phyloP scores from a whole-genome alignment of 139 green algal genomes.

The Parachlorella kessleri region DNA sequence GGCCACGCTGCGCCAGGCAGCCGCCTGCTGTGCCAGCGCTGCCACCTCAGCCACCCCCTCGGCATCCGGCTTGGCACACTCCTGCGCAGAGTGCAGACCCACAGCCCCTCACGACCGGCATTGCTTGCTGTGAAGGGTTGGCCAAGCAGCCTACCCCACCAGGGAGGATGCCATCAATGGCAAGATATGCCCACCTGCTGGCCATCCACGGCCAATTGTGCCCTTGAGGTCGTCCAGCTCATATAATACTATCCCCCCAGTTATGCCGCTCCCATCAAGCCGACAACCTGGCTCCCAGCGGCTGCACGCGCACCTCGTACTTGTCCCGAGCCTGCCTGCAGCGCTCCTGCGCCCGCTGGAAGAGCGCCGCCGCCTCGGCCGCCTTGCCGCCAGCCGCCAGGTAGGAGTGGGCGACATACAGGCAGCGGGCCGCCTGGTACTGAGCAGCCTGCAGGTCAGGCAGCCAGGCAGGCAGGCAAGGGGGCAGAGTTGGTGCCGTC shows the following conservation, averaged over 20 bases:
- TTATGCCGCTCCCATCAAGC: background rate
- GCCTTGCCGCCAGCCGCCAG: slow-evolving; percentile 41
- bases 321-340: slow-evolving; percentile 18
- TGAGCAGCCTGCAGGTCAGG: slow-evolving; percentile 35
- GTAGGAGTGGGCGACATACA: slow-evolving; percentile 60
- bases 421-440: slow-evolving; percentile 49
- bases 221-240: background rate
- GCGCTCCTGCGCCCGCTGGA: slow-evolving; percentile 44
- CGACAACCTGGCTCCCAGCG: background rate
- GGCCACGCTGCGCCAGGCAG: slow-evolving; percentile 36
- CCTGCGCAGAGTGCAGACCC: too few species aligned
- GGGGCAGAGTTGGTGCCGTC: too few species aligned
- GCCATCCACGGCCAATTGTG: too few species aligned
- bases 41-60: slow-evolving; percentile 16
- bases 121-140: too few species aligned
- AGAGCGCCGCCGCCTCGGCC: slow-evolving; percentile 68
- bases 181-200: too few species aligned
- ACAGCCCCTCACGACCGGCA: too few species aligned
- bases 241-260: background rate
- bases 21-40: slow-evolving; percentile 15
- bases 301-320: background rate
- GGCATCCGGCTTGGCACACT: slow-evolving; percentile 32
- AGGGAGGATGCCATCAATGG: too few species aligned
- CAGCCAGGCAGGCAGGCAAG: background rate
- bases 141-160: too few species aligned